These are phyloP conservation scores for Penicillium soppii DNA, from an alignment of 495 filamentous ascomycete genomes.

Conservation along the genomic window DNA sequence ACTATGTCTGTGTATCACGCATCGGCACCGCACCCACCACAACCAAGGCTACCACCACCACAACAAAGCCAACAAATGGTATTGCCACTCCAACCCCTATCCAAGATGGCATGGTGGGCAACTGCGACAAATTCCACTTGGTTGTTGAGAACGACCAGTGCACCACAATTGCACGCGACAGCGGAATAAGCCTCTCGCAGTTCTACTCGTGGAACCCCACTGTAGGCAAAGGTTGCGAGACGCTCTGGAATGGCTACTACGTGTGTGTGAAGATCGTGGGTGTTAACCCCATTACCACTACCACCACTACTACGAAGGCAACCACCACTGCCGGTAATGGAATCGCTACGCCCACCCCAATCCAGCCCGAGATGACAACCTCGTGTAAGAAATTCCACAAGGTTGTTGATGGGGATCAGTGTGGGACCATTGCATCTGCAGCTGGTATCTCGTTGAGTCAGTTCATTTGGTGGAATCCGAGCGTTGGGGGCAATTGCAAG, in stretches of 20 bases:
- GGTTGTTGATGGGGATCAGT: not conserved
- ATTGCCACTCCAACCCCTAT: not conserved
- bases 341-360: not conserved
- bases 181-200: not conserved
- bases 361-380: not conserved
- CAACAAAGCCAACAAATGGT: no score
- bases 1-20: conserved; percentile 13
- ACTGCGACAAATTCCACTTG: not conserved
- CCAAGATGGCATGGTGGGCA: not conserved
- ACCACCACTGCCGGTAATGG: not conserved
- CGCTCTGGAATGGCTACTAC: not conserved
- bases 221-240: not conserved
- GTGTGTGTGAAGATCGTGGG: not conserved
- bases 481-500: no score
- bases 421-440: not conserved
- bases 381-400: not conserved
- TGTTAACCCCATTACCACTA: not conserved
- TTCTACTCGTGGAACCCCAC: not conserved
- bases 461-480: not conserved
- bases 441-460: not conserved
- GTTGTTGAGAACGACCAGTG: not conserved
- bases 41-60: not conserved
- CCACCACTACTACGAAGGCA: no score
- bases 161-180: not conserved
- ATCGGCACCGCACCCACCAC: not conserved